Evolutionary conservation across 2,329 filamentous ascomycete species (phyloP).

Genomic region (Zymoseptoria pseudotritici): DNA sequence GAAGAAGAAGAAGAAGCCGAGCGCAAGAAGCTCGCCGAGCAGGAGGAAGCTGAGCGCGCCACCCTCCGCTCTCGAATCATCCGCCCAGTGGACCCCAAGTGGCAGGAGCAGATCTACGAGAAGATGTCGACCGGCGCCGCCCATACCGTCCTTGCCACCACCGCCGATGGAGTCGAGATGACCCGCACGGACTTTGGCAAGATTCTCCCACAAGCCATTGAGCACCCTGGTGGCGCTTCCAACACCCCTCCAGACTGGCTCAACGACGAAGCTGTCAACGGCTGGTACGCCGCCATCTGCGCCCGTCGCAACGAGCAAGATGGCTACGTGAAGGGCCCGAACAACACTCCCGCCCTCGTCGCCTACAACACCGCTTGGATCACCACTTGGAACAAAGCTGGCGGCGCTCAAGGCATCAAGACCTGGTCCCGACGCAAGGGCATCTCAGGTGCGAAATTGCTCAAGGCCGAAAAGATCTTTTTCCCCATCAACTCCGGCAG

Average conservation of each 20-base stretch:
- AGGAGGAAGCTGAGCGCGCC: slow-evolving; percentile 5
- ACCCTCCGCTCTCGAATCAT: slow-evolving; percentile 13
- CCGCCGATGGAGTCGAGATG: slow-evolving; percentile 37
- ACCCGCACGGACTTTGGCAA: slow-evolving; percentile 55
- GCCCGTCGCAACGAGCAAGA: slow-evolving; percentile 47
- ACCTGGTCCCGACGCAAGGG: slow-evolving; percentile 53
- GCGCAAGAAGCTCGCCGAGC: slow-evolving; percentile 1
- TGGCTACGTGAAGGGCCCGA: slow-evolving; percentile 44
- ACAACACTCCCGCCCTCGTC: slow-evolving; percentile 51
- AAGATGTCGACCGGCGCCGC: slow-evolving; percentile 26
- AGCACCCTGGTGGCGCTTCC: slow-evolving; percentile 1
- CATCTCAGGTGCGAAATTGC: slow-evolving; percentile 53
- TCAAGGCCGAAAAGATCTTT: slow-evolving; percentile 60
- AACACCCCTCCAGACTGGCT: slow-evolving; percentile 49
- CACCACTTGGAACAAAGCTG: slow-evolving; percentile 45
- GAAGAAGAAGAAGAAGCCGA: slow-evolving; percentile 8
- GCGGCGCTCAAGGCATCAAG: slow-evolving; percentile 43
- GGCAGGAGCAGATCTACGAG: slow-evolving; percentile 32
- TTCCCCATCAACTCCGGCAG: slow-evolving; percentile 54
- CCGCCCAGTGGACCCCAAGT: slow-evolving; percentile 30
- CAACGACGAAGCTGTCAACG: slow-evolving; percentile 70
- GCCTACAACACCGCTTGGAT: slow-evolving; percentile 62
- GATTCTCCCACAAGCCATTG: slow-evolving; percentile 41
- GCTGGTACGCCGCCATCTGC: slow-evolving; percentile 55
- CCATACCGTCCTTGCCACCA: slow-evolving; percentile 23